phyloP scores from a whole-genome alignment of 108 stramenopile species.

The Schizochytrium sp. region DNA sequence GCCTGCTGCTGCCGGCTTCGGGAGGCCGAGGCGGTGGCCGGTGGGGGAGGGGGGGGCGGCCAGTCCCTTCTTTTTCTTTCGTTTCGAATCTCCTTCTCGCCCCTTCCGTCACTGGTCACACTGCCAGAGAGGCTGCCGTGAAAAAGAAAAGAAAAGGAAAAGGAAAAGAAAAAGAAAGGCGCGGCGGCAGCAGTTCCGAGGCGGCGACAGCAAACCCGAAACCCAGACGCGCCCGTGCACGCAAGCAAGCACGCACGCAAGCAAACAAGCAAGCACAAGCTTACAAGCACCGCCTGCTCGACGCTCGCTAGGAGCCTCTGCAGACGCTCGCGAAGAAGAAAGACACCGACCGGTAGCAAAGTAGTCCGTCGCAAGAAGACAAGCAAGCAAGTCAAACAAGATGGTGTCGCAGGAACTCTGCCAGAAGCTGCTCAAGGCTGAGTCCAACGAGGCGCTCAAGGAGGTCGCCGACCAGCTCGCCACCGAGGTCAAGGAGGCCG shows the following conservation, averaged over 20 bases:
- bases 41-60: background rate
- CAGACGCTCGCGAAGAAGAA: background rate
- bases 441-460: slow-evolving; percentile 8
- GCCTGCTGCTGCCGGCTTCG: background rate
- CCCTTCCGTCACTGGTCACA: background rate
- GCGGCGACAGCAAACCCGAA: background rate
- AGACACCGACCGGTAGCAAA: background rate
- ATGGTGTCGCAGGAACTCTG: slow-evolving; percentile 8
- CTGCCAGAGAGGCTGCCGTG: background rate
- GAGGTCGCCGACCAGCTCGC: slow-evolving; percentile 15
- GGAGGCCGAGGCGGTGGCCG: background rate
- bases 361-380: background rate
- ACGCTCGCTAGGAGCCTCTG: too few relatives aligned
- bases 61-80: background rate
- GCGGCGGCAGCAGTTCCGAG: background rate
- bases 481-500: background rate
- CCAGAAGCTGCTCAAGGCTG: background rate
- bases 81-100: background rate
- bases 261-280: background rate
- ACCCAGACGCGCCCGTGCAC: background rate
- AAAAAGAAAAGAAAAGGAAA: background rate
- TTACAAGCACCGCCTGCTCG: background rate
- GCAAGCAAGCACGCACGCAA: background rate
- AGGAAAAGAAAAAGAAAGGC: background rate
- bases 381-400: slow-evolving; percentile 52